Base-by-base conservation (phyloP, 1,284 basidiomycete species). In the Rhodotorula sp. region DNA sequence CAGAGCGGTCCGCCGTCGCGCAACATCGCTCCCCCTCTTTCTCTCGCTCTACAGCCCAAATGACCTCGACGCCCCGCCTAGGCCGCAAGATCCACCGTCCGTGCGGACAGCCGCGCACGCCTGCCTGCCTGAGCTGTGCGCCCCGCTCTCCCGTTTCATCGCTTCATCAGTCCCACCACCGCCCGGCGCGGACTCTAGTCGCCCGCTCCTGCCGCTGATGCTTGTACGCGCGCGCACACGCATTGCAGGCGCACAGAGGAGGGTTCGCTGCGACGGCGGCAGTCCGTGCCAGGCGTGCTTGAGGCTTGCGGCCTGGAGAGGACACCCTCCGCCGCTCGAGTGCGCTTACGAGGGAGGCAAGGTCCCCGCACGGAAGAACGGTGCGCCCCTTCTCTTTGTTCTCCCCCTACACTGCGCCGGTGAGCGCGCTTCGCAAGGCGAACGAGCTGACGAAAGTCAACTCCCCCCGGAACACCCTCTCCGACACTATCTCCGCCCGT, bases 221-320 rank as follows among this genome's bases (percentile, higher is more conserved):
- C n/a, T 32, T 9, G 17, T 29, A 29, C 21, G n/a, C 12, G 12
- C 19, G 15, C 9, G 32, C 19, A 21, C 29, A 5, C 7, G 27
- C 25, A 17, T 15, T 13, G 17, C 61, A 71, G 66, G 70, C 44
- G 58, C 64, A n/a, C 50, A 61, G 15, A 41, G 70, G 10, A 48
- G 66, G 6, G 70, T 71, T 22, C 55, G 50, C 19, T 71, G 70
- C 57, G 53, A 54, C 37, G 70, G 70, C 6, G 66, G 66, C 10
- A 59, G 50, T 13, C 65, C 70, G 2, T 71, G 70, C 54, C 32
- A 54, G 27, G 65, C 70, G 22, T 71, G 70, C 51, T 41, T 63
- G 37, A 53, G 70, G 8, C 64, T 67, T 7, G 70, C 70, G 25
- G 70, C 70, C 36, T 71, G 70, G 70, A 59, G 61, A 29, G 70